Conservation (phyloP, 441 rosid genomes). For the Theobroma grandiflorum region DNA sequence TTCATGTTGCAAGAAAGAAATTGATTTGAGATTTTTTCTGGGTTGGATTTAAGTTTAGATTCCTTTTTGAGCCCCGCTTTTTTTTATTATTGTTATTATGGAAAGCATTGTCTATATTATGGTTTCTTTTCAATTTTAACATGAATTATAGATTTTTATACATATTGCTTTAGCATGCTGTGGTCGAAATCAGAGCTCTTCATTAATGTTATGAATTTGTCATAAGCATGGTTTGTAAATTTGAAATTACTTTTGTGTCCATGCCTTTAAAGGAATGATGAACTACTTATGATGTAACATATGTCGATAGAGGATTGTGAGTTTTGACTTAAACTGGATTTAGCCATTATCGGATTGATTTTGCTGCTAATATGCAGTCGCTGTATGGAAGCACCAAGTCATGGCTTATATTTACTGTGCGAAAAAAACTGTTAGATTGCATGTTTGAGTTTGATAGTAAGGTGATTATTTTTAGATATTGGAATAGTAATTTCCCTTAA, state of each 20-base stretch:
- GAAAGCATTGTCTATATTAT: not conserved
- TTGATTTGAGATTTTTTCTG: not conserved
- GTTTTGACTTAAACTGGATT: not conserved
- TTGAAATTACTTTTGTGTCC: not conserved
- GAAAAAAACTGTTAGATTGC: not conserved
- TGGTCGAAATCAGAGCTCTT: not conserved
- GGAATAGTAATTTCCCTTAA: not conserved
- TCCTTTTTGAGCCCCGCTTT: not conserved
- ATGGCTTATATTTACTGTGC: not conserved
- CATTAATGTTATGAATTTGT: not conserved
- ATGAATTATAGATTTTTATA: constrained; percentile 9
- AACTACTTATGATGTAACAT: not conserved
- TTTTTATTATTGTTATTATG: not conserved
- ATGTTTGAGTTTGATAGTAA: not conserved
- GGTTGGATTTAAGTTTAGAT: not conserved
- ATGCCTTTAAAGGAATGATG: not conserved
- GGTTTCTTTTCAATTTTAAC: not conserved
- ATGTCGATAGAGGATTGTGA: not conserved
- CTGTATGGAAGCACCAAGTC: not conserved
- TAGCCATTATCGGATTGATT: not conserved
- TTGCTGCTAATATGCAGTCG: not conserved
- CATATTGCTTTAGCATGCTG: constrained; percentile 1
- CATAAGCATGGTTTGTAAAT: not conserved
- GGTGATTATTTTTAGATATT: not conserved
- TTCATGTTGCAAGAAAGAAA: not conserved